Percentiles rank a stretch among this genome's conserved stretches.
Evolutionary conservation across 2,329 filamentous ascomycete species (phyloP).

Genomic region (Ascochyta rabiei): DNA sequence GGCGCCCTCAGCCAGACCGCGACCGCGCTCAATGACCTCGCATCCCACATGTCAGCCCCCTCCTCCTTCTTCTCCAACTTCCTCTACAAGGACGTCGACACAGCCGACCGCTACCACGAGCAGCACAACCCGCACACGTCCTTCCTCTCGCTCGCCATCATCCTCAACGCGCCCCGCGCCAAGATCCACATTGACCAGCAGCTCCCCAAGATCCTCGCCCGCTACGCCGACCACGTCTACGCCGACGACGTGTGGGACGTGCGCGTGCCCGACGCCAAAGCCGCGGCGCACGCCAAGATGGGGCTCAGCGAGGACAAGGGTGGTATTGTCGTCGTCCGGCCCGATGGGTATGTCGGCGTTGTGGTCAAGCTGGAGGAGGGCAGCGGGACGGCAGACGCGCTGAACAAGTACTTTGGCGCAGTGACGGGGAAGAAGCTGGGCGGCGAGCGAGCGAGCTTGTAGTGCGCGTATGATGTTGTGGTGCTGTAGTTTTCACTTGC

Average conservation of each 20-base stretch:
- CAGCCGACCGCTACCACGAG: conserved; percentile 68
- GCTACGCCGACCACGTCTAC: conserved; percentile 84
- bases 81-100: conserved; percentile 64
- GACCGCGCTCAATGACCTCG: conserved; percentile 73
- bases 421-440: conserved; percentile 69
- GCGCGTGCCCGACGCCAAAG: conserved; percentile 70
- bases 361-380: conserved; percentile 77
- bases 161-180: conserved; percentile 72
- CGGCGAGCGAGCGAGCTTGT: conserved; percentile 44
- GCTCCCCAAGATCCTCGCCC: conserved; percentile 71
- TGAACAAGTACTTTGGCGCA: conserved; percentile 80
- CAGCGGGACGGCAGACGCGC: conserved; percentile 77
- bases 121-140: conserved; percentile 81
- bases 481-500: no score
- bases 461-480: no score
- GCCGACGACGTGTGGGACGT: conserved; percentile 81
- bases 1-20: conserved; percentile 66
- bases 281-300: conserved; percentile 85
- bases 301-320: conserved; percentile 75
- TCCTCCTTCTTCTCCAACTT: conserved; percentile 75
- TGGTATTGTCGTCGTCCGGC: conserved; percentile 81
- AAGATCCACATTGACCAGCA: conserved; percentile 75
- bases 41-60: conserved; percentile 66
- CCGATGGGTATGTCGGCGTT: conserved; percentile 85
- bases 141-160: conserved; percentile 79